Evolutionary conservation across 2,329 filamentous ascomycete genomes (phyloP).

Genomic region (Thielaviopsis musarum): DNA sequence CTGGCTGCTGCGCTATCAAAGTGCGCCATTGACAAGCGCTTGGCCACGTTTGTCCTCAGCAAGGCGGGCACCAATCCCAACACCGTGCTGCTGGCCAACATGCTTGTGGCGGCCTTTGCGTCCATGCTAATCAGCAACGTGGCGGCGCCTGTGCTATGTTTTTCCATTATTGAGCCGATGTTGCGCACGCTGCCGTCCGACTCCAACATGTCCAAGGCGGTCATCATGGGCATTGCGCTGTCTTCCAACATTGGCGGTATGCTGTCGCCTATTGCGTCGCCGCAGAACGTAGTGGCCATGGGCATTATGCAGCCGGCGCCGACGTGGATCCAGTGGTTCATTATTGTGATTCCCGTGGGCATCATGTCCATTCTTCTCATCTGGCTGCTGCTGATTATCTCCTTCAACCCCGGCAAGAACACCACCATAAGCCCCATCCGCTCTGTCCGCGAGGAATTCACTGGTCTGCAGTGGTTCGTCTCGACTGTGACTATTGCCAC

Average conservation of each 20-base stretch:
- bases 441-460: conserved; percentile 74
- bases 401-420: conserved; percentile 70
- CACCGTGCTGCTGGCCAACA: conserved; percentile 87
- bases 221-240: conserved; percentile 88
- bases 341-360: conserved; percentile 83
- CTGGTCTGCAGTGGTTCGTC: conserved; percentile 85
- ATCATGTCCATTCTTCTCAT: conserved; percentile 76
- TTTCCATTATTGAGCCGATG: conserved; percentile 95
- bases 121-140: conserved; percentile 99
- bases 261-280: conserved; percentile 89
- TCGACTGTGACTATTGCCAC: conserved; percentile 65
- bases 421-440: conserved; percentile 86
- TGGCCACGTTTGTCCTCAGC: conserved; percentile 89
- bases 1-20: conserved; percentile 90
- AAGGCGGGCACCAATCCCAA: conserved; percentile 85
- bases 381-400: conserved; percentile 70
- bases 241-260: conserved; percentile 93
- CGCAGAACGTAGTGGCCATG: conserved; percentile 91
- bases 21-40: conserved; percentile 92
- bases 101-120: conserved; percentile 94
- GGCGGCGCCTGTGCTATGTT: conserved; percentile 88
- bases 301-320: conserved; percentile 88
- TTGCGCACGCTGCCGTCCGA: conserved; percentile 81
- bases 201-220: conserved; percentile 83
- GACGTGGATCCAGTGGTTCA: conserved; percentile 95